Conservation (phyloP, 495 filamentous ascomycete species). For the Xylaria intraflava region DNA sequence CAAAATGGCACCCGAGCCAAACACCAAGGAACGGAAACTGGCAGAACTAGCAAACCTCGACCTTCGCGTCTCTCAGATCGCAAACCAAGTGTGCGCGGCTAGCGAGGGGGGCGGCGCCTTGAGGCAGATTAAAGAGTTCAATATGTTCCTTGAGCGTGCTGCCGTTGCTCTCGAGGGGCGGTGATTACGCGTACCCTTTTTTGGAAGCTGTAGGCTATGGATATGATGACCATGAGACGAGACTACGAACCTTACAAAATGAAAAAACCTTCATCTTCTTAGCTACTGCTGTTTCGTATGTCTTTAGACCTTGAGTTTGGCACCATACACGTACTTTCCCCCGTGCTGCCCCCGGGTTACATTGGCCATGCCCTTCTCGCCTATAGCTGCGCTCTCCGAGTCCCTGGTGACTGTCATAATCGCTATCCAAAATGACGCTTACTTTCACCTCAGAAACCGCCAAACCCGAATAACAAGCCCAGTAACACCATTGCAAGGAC, state of each 20-base stretch:
- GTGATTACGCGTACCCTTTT: not conserved
- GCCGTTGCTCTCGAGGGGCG: slow-evolving; percentile 43
- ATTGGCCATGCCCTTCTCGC: too few species aligned
- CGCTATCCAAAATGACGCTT: too few species aligned
- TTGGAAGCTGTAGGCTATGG: not conserved
- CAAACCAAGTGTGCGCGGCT: slow-evolving; percentile 37
- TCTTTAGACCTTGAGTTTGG: too few species aligned
- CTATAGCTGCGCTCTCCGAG: too few species aligned
- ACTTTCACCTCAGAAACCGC: too few species aligned
- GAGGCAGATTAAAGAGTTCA: slow-evolving; percentile 50
- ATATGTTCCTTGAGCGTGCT: slow-evolving; percentile 49
- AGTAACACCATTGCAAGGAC: too few species aligned
- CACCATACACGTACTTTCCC: too few species aligned
- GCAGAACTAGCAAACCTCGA: slow-evolving; percentile 43
- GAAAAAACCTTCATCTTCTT: too few species aligned
- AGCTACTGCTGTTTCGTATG: not conserved
- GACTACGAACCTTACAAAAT: too few species aligned
- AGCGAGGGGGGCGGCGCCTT: slow-evolving; percentile 43
- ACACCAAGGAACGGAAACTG: slow-evolving; percentile 31
- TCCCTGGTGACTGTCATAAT: too few species aligned
- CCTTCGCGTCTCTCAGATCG: slow-evolving; percentile 41
- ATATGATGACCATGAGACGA: slow-evolving; percentile 2
- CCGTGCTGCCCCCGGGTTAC: too few species aligned
- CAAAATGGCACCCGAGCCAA: slow-evolving; percentile 31
- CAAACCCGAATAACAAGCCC: too few species aligned